Evolutionary conservation across 2,329 filamentous ascomycete species (phyloP), one percentile per base, ranked within the genome.

Genomic region (Exophiala calicioides): DNA sequence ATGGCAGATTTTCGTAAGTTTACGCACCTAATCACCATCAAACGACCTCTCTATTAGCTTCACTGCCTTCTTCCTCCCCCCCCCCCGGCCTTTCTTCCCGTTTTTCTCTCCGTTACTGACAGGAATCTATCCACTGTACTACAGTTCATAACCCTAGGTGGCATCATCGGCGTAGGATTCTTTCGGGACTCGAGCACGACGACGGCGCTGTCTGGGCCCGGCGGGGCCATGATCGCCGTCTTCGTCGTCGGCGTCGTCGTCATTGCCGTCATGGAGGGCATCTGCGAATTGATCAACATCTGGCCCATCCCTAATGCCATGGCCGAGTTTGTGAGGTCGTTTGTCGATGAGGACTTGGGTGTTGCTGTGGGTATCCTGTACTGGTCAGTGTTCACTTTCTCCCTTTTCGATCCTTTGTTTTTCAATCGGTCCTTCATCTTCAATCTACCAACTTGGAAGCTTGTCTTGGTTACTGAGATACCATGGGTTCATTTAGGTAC

Each of bases 241-340:
- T 50, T 56, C 2, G 15, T 63, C 1, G 61, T 68, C 15, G 67
- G 66, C 1, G 21, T 66, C 3, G 46, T 65, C 9, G 58, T 62
- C 3, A 65, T 66, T 52, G 53, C 55, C 21, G 61, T 69, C 3
- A 69, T 69, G 67, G 66, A 69, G 45, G 63, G 66, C n/a, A 57
- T 69, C 16, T 60, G 60, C 16, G 67, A 70, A 39, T 61, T 70
- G 58, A 59, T 69, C 2, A 58, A 60, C 4, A 56, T 65, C 18
- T 70, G 65, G 63, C 66, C 67, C 0, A 64, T 68, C 6, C 60
- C 67, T 4, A 67, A 67, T 34, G 64, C 66, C 1, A 47, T 68
- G 20, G 59, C 64, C 10, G 61, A 67, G 24, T 69, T 65, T 31
- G 63, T 68, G 4, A 52, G 60, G 10, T 56, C 58, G 13, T 68